Base-by-base conservation (phyloP, 768 basidiomycete genomes). In the Xerocomellus amylosporus region DNA sequence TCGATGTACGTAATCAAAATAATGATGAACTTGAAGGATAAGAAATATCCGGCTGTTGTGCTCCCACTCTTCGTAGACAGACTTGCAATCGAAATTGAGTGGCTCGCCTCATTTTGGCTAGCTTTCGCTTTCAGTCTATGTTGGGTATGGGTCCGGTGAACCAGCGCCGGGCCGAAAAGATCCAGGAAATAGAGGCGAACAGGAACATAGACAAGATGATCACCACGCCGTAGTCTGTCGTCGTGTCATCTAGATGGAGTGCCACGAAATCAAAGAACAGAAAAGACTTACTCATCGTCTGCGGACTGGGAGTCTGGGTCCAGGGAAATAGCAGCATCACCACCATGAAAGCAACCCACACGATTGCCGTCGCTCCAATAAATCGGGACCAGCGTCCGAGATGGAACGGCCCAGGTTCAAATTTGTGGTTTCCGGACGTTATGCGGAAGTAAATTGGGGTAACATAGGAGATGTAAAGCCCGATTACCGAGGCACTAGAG, bases 381-480 rank as follows among this genome's bases (percentile, higher is more conserved):
- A 63, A 57, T 17, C 67, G 56, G 26, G 64, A 71, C 62, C 64
- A 74, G 13, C 59, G 48, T 17, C 68, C 66, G 19, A 73, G 69
- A 46, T 55, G 58, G 49, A 77, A 75, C 1, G 72, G 71, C 4
- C 71, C 71, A 13, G 73, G 74, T 20, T 59, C 53, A 38, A 76
- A 63, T 33, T 62, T 65, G n/a, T 64, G 55, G 33, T 65, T 60
- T 7, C 73, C 73, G 24, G 62, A 66, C 15, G 71, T 75, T n/a
- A 72, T 67, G 36, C 73, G 71, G 22, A 73, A 59, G 39, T 67
- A 69, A 24, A 76, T 72, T 1, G 70, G 74, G 20, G 73, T 71
- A 14, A 68, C 68, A 37, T 74, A 74, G n/a, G 73, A 75, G 9
- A 72, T 61, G 50, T 75, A 72, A 4, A 75, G 51, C 9, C 70